Evolutionary conservation across 164 flowering plant species (phyloP), one percentile per base, ranked within the genome.

Genomic region (Nymphaea colorata): DNA sequence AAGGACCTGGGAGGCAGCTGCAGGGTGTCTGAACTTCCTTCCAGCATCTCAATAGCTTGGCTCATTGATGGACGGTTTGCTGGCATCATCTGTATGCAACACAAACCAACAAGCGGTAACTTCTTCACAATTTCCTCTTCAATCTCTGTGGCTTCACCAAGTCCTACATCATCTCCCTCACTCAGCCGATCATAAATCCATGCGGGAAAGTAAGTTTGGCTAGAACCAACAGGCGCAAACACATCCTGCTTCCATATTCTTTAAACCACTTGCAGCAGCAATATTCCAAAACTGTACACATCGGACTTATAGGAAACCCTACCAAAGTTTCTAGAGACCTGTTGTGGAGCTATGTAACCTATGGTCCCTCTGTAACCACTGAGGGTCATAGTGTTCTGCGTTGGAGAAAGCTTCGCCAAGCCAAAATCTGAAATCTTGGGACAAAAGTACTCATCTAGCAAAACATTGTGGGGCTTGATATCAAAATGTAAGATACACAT

Each of bases 341-440:
- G 15, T 51, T 74, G 70, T 3, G 73, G 76, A 43, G 76, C 76
- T 3, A 69, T 66, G 59, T 71, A 75, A 10, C 78, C 78, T 7
- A 75, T 64, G 3, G 74, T 76, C 17, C 77, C 77, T 41, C 64
- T 66, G 2, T 65, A 64, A 2, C 64, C 63, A 6, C 66, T 64
- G 25, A 70, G 42, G 3, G 70, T 15, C 25, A 64, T 64, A n/a
- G 15, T 63, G 7, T 70, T 76, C 2, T 41, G 65, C 4, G 18
- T 64, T 0, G 61, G 44, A 14, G 57, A 68, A 4, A 62, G 4
- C 42, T 72, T 76, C 43, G 78, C 73, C 59, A 76, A 16, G 14
- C 79, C 79, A 69, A 76, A 76, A 67, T 76, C 79, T 5, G 76
- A 72, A 42, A 76, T 73, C 61, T 70, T 76, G 0, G 79, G 76